These are phyloP conservation scores for Eutrema japonicum DNA, from an alignment of 345 rosid species.

Conservation along the genomic window DNA sequence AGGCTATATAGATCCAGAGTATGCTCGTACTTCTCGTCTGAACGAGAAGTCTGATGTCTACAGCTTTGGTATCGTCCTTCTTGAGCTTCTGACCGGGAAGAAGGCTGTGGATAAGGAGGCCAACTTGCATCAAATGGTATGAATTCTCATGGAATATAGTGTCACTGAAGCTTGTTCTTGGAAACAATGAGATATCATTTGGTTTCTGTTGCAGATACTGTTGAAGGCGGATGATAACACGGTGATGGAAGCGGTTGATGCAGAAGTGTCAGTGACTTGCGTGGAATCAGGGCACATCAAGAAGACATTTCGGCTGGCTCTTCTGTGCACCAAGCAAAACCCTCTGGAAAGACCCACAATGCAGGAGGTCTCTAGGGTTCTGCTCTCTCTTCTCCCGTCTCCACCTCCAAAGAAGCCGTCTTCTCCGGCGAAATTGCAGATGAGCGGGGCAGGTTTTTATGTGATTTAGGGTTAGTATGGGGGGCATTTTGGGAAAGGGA, in stretches of 20 bases:
- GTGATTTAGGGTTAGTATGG: constrained; percentile 9
- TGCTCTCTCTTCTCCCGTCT: constrained; percentile 70
- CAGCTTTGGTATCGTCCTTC: constrained; percentile 93
- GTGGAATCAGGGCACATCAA: constrained; percentile 60
- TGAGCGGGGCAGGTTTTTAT: constrained; percentile 21
- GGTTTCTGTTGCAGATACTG: constrained; percentile 57
- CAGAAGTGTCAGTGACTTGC: constrained; percentile 88
- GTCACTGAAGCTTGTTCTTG: constrained; percentile 1
- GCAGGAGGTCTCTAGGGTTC: constrained; percentile 82
- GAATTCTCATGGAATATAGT: not conserved
- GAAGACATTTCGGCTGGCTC: constrained; percentile 82
- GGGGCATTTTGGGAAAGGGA: constrained; percentile 23
- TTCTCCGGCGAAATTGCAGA: constrained; percentile 23
- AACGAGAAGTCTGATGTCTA: constrained; percentile 95
- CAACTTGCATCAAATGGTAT: constrained; percentile 88
- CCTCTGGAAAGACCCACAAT: constrained; percentile 87
- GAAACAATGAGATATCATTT: not conserved
- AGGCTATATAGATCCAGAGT: constrained; percentile 97
- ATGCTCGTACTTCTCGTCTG: constrained; percentile 85
- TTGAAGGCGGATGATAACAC: constrained; percentile 74
- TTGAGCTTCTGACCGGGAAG: constrained; percentile 94
- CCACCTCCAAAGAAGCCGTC: constrained; percentile 49
- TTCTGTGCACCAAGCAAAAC: constrained; percentile 72
- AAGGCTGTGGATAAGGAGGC: constrained; percentile 95
- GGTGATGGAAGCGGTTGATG: constrained; percentile 92